Base-by-base conservation (phyloP, 345 rosid species). In the Rubroshorea leprosula region DNA sequence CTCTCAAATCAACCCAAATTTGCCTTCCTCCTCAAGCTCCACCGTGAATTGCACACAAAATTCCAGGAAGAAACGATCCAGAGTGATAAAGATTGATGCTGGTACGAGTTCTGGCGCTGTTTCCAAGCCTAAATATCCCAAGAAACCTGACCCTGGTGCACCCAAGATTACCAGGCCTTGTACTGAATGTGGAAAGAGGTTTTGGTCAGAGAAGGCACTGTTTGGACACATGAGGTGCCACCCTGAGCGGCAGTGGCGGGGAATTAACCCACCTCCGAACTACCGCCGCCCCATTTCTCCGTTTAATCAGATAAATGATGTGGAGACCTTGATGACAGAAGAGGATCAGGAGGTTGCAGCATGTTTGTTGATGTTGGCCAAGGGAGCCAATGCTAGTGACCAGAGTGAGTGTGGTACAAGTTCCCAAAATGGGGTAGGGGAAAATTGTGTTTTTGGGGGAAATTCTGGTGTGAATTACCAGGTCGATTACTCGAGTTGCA, bases 191-290 rank as follows among this genome's bases (percentile, higher is more conserved):
- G 95, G 97, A 22, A 90, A 82, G 81, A 72, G 63, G 72, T 94
- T 94, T 60, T 83, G 89, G 89, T 94, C 99, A 0, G 70, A 76
- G 82, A 92, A 94, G 72, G 99, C 97, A 7, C 80, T 94, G 23
- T 90, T 87, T 7, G 97, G 99, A 20, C 99, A 90, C 73, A 90
- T 82, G 92, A 74, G 97, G 63, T 94, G 96, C 75, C 99, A 94
- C 66, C 95, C 95, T 47, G 96, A 78, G 74, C 87, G 96, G 51
- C 80, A 86, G 69, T 82, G 95, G 90, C 73, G 96, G 20, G 81
- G 90, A 58, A 86, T 83, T 44, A 81, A 81, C 56, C 89, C 94
- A 20, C 93, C 89, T n/a, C 78, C 78, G 0, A 64, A 63, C n/a
- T 19, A 67, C 24, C 74, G 73, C 66, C 64, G 54, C 0, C 58